Percentiles rank a stretch among this genome's conserved stretches.
phyloP scores from a whole-genome alignment of 495 filamentous ascomycete species.

The Neurospora intermedia region DNA sequence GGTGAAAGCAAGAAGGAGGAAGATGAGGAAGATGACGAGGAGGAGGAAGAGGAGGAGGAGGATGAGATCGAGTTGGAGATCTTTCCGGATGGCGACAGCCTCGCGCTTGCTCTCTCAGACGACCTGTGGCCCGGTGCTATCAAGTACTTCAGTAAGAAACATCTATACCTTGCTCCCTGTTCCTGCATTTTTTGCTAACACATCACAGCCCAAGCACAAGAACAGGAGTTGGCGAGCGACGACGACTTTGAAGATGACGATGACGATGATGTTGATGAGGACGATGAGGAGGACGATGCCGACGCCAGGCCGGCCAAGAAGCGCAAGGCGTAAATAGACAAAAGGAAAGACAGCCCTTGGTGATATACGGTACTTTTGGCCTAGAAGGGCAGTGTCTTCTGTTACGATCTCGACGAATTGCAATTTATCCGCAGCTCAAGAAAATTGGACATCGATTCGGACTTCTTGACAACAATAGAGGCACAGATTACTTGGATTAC shows the following conservation, averaged over 20 bases:
- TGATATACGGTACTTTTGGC: not conserved
- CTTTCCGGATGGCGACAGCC: constrained; percentile 67
- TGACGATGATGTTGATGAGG: constrained; percentile 27
- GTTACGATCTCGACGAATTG: not conserved
- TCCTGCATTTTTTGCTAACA: not conserved
- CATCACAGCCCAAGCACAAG: constrained; percentile 49
- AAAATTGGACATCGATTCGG: not conserved
- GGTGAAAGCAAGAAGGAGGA: constrained; percentile 40
- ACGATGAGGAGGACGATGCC: constrained; percentile 32
- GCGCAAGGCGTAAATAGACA: constrained; percentile 24
- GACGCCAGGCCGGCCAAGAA: constrained; percentile 34
- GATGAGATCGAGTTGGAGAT: constrained; percentile 55
- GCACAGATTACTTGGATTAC: not conserved
- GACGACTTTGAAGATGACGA: constrained; percentile 49
- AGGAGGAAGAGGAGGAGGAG: constrained; percentile 42
- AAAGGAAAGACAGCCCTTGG: not conserved
- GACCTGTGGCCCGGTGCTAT: constrained; percentile 81
- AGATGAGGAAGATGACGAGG: constrained; percentile 43
- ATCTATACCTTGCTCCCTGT: not conserved
- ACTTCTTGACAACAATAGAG: not conserved
- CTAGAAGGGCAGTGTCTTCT: not conserved
- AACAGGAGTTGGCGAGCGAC: constrained; percentile 45
- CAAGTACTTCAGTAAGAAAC: constrained; percentile 75
- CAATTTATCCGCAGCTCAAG: not conserved
- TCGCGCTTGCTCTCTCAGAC: constrained; percentile 70